Evolutionary conservation across 2,329 filamentous ascomycete species (phyloP).

Genomic region (Penicillium sp.): DNA sequence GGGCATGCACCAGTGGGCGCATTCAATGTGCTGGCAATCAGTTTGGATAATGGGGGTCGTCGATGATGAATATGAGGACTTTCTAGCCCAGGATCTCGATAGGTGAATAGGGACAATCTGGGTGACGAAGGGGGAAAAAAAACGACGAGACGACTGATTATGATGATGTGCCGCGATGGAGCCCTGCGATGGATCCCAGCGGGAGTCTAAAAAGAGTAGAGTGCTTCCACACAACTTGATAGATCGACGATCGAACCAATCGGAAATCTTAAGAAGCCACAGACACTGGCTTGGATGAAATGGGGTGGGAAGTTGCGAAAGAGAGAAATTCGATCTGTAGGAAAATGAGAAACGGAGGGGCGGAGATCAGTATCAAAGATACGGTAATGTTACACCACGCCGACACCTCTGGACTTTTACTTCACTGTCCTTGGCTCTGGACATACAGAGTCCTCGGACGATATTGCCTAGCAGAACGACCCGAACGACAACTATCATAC

Average conservation of each 20-base stretch:
- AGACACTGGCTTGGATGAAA: background rate
- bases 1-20: constrained; percentile 28
- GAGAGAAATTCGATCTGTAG: constrained; percentile 23
- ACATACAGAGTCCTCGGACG: too few relatives aligned
- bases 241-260: constrained; percentile 15
- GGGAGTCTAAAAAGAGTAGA: constrained; percentile 20
- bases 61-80: constrained; percentile 5
- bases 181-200: constrained; percentile 22
- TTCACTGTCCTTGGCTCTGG: background rate
- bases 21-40: background rate
- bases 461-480: too few relatives aligned
- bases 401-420: background rate
- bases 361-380: constrained; percentile 13
- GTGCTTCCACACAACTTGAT: constrained; percentile 8
- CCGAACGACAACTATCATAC: too few relatives aligned
- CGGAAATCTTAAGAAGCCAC: background rate
- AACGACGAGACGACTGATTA: constrained; percentile 1
- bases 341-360: constrained; percentile 20
- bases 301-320: constrained; percentile 4
- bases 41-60: background rate
- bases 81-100: background rate
- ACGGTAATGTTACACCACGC: constrained; percentile 11
- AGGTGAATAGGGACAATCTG: background rate
- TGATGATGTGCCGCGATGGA: constrained; percentile 18
- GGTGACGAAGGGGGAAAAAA: background rate